Evolutionary conservation across 345 rosid species (phyloP).

Genomic region (Adansonia digitata): DNA sequence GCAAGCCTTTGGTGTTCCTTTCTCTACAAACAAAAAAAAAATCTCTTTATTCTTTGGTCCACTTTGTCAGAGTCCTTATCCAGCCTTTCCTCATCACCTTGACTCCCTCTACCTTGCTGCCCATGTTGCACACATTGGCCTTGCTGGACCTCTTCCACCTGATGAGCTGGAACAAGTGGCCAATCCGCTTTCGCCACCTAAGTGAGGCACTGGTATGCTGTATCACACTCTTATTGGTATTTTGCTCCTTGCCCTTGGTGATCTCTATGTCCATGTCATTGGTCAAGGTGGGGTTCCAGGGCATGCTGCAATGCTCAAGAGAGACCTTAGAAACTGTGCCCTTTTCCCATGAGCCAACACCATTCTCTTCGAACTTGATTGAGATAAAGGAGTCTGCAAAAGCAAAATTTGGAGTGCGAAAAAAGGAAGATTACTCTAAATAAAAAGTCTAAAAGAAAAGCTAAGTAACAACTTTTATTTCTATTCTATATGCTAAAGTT

Average conservation of each 20-base stretch:
- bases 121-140: constrained; percentile 58
- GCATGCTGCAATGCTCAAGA: constrained; percentile 39
- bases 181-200: constrained; percentile 87
- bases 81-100: constrained; percentile 72
- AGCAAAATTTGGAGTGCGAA: neutral
- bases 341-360: constrained; percentile 86
- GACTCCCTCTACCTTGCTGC: constrained; percentile 67
- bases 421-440: neutral
- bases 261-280: constrained; percentile 5
- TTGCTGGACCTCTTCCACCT: constrained; percentile 69
- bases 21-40: constrained; percentile 12
- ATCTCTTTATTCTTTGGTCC: constrained; percentile 41
- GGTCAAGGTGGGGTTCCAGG: constrained; percentile 29
- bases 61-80: constrained; percentile 80
- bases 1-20: constrained; percentile 21
- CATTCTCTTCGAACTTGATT: constrained; percentile 81
- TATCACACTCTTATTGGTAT: constrained; percentile 43
- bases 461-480: neutral
- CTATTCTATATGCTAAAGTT: neutral
- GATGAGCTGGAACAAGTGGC: constrained; percentile 72
- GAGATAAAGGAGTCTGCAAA: constrained; percentile 87
- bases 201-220: constrained; percentile 62
- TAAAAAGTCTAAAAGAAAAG: neutral
- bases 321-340: constrained; percentile 51
- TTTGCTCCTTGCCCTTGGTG: no score